phyloP scores from a whole-genome alignment of 352 stramenopile species.

The Globisporangium heterothallicum region DNA sequence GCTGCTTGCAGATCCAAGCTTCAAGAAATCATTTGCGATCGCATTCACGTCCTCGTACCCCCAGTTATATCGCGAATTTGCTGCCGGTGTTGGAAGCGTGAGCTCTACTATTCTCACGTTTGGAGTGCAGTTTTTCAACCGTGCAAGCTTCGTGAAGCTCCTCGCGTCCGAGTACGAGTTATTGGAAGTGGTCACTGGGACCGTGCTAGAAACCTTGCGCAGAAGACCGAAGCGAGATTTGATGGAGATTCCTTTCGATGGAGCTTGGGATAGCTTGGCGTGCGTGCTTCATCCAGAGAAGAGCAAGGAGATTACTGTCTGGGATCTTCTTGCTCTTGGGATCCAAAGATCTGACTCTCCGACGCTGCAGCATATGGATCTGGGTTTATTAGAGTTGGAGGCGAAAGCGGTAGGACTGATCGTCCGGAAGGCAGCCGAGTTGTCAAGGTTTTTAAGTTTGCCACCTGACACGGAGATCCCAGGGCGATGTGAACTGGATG shows the following conservation, averaged over 20 bases:
- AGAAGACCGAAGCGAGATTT: slow-evolving; percentile 41
- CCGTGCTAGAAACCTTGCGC: slow-evolving; percentile 65
- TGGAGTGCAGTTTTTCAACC: slow-evolving; percentile 98
- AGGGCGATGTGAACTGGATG: slow-evolving; percentile 56
- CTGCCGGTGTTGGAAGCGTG: slow-evolving; percentile 61
- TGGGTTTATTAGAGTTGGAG: slow-evolving; percentile 36
- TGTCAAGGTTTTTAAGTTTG: slow-evolving; percentile 51
- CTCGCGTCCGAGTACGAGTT: slow-evolving; percentile 70
- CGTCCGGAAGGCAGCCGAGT: slow-evolving; percentile 28
- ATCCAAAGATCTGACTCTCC: slow-evolving; percentile 40
- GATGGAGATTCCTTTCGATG: slow-evolving; percentile 41
- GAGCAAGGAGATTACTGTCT: slow-evolving; percentile 36
- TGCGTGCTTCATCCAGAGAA: slow-evolving; percentile 31
- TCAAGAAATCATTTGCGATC: slow-evolving; percentile 95
- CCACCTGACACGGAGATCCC: slow-evolving; percentile 51
- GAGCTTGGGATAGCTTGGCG: slow-evolving; percentile 38
- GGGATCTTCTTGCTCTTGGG: slow-evolving; percentile 64
- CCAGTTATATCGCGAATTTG: slow-evolving; percentile 74
- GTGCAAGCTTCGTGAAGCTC: slow-evolving; percentile 93
- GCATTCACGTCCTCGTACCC: slow-evolving; percentile 94
- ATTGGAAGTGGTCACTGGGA: slow-evolving; percentile 64
- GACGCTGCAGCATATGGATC: slow-evolving; percentile 42
- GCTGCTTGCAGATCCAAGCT: slow-evolving; percentile 93
- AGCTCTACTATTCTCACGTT: slow-evolving; percentile 90
- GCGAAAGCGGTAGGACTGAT: slow-evolving; percentile 30